Base-by-base conservation (phyloP, 192 early-diverging fungal species). In the Entomortierella lignicola region DNA sequence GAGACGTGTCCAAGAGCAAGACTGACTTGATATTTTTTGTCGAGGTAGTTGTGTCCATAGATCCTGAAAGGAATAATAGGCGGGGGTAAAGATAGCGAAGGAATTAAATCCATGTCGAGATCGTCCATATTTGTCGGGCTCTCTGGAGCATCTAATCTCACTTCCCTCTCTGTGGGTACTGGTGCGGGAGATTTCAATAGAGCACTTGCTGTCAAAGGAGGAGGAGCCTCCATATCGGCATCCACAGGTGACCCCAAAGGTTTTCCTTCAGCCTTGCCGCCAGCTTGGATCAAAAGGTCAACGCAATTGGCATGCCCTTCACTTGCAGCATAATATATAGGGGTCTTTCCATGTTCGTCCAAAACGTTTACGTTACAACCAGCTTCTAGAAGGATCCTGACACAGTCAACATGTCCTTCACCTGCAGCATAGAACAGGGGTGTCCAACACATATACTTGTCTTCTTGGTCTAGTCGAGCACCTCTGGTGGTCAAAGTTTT, bases 51-150 rank as follows among this genome's bases (percentile, higher is more conserved):
- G 86, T 99, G 98, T 15, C 98, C 98, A 73, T 99, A 99, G 42
- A 97, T 96, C 17, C 97, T 87, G 87, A 99, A 94, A 8, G 98
- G 98, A 55, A 99, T 95, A 43, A 99, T 96, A 11, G 98, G 98
- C 20, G 98, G 98, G 8, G 98, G 98, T 21, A 99, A 77, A 7
- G 93, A 94, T 12, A 99, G 85, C 11, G 96, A 94, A 5, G 98
- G 98, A 43, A 99, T 93, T 17, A 85, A 87, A 50, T 97, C 96
- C 66, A 99, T 69, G 71, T 98, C 97, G 18, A 92, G 70, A 32
- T 91, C 91, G 10, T 80, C 66, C 66, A 84, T 73, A 41, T 72
- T 70, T 30, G 85, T 59, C 6, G 56, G 72, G 1, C 58, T 71
- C 13, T 60, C 70, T 10, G 59, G 23, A 0, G 71, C 50, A 43